Evolutionary conservation across 768 basidiomycete genomes (phyloP), one percentile per base, ranked within the genome.

Genomic region (Boletales sp.): DNA sequence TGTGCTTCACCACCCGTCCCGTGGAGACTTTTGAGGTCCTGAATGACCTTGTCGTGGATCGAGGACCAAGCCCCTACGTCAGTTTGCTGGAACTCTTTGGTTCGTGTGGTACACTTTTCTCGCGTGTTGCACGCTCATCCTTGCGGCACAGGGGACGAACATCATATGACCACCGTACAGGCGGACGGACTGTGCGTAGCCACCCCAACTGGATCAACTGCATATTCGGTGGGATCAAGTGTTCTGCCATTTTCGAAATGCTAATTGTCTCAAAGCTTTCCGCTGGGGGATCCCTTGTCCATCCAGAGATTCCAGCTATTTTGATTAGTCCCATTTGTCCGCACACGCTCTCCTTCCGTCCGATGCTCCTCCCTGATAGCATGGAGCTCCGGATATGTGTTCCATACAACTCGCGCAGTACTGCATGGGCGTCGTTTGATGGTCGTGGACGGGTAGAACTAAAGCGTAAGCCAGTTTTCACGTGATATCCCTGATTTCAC

Each of bases 101-200:
- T 97, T 60, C 59, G 86, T 74, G 4, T 10, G 17, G 25, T 8
- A 21, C 21, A 11, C 36, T 46, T 32, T 51, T 32, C 50, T 43
- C 31, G 11, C 21, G 44, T 44, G 35, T 37, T 35, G 53, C 7
- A 18, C 17, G n/a, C 38, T 49, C 47, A 57, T 44, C 44, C 41
- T 1, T 31, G 38, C 41, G n/a, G 7, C 32, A 32, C 11, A 97
- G 95, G 94, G 53, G 96, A 99, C 64, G 95, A 99, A 56, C 92
- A 99, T 69, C 96, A 98, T 73, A 86, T 99, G 81, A 99, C 96
- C 2, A 99, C 96, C 2, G 96, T 98, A 3, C 96, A 98, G 72
- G 96, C 94, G 0, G 96, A 99, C 61, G 96, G 96, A 12, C 74
- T 99, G 38, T 92, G 90, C 30, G 86, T 99, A 14, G 87, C 87